Evolutionary conservation across 176 grass and related monocot species (phyloP).

Genomic region (Oryza rufipogon): DNA sequence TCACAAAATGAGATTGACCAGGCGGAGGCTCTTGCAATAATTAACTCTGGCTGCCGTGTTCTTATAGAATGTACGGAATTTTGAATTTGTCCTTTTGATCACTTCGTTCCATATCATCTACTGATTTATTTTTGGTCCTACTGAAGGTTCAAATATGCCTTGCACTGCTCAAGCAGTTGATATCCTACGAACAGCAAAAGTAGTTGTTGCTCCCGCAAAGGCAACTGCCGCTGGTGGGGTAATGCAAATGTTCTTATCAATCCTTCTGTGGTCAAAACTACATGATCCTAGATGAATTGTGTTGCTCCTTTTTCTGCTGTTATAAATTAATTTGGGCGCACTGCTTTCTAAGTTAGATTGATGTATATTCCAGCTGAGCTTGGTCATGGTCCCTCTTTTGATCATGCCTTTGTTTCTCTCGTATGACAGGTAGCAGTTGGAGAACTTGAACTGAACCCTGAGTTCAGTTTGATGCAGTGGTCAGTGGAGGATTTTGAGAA

Average conservation of each 20-base stretch:
- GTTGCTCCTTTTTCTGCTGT: constrained; percentile 14
- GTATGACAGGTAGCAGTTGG: constrained; percentile 83
- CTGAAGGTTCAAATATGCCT: constrained; percentile 93
- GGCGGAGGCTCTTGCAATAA: constrained; percentile 73
- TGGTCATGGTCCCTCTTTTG: neutral
- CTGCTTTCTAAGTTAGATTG: neutral
- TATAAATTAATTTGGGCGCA: neutral
- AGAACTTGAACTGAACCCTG: constrained; percentile 93
- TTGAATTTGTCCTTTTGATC: constrained; percentile 38
- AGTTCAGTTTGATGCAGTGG: constrained; percentile 92
- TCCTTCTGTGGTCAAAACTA: constrained; percentile 27
- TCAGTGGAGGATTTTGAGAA: constrained; percentile 90
- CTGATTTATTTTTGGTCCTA: constrained; percentile 33
- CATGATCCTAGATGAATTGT: constrained; percentile 16
- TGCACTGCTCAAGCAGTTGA: constrained; percentile 88
- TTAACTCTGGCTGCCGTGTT: constrained; percentile 82
- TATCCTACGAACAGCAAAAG: constrained; percentile 86
- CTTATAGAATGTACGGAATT: constrained; percentile 79
- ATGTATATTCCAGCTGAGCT: neutral
- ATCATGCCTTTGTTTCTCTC: constrained; percentile 29
- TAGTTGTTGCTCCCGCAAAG: constrained; percentile 94
- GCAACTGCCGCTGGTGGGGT: constrained; percentile 97
- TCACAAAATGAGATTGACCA: constrained; percentile 97
- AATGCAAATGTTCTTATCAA: constrained; percentile 47
- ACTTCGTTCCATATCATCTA: constrained; percentile 20